Base-by-base conservation (phyloP, 805 yeast species). In the Wickerhamiella alocasiicola region DNA sequence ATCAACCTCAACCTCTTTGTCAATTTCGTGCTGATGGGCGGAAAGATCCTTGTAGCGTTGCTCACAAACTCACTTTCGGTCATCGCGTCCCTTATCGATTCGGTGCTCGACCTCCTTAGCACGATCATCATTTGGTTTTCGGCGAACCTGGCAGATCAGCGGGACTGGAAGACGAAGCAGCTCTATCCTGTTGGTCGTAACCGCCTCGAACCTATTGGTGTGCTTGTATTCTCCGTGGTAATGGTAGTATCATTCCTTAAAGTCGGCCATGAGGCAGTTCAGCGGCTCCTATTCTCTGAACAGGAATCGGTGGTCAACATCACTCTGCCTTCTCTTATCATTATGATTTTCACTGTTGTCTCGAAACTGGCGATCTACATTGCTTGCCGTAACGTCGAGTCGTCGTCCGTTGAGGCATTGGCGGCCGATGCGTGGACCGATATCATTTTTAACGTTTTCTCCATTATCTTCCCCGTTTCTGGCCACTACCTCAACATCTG, bases 401-500 rank as follows among this genome's bases (percentile, higher is more conserved):
- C 83, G 12, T 70, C 78, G 13, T 74, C 85, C 0, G 78, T 81
- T 2, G 79, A 75, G 52, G 93, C 93, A 0, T 62, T 81, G 42
- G 82, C 87, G 2, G 88, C 80, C 56, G 93, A 81, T 59, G 91
- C 91, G 0, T 65, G 69, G 58, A 81, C 87, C 1, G 93, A 81
- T 56, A 71, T 81, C 24, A 68, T 80, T 3, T 81, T 81, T 65
- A 81, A 81, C 60, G 51, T 68, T 1, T 78, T 78, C 31, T 80
- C 91, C 1, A 67, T 81, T 19, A 46, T 81, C 12, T 78, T 81
- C 66, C 93, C 93, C 0, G 46, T 76, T 0, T 31, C 70, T 1
- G 88, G 88, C 1, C 61, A 66, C 41, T 49, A 55, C n/a, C 55
- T 68, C 13, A 56, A 67, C 15, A 50, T 67, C 13, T 76, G 83